These are phyloP conservation scores for Cladosporium phlei DNA, from an alignment of 2,329 filamentous ascomycete species.

Conservation along the genomic window DNA sequence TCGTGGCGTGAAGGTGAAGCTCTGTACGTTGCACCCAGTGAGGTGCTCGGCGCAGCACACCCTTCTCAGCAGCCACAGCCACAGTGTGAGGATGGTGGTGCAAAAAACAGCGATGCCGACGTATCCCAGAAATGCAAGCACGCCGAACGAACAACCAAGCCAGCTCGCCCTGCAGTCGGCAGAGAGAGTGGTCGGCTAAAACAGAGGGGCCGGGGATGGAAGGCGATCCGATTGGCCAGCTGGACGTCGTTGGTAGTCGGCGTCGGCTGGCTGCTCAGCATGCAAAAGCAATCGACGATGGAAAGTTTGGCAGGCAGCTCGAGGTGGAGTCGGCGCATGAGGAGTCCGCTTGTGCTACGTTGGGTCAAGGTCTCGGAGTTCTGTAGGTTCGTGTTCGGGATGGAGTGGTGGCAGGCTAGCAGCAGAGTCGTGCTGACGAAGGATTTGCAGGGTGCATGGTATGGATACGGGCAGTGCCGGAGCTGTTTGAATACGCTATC, in stretches of 20 bases:
- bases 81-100: too few species aligned
- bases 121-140: constrained; percentile 6
- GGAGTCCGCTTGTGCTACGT: too few species aligned
- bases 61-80: too few species aligned
- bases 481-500: too few species aligned
- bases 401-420: too few species aligned
- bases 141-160: constrained; percentile 1
- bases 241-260: not conserved
- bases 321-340: too few species aligned
- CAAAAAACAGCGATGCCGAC: not conserved
- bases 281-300: constrained; percentile 14
- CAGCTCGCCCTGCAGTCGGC: constrained; percentile 6
- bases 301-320: not conserved
- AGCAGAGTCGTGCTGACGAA: too few species aligned
- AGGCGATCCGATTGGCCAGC: constrained; percentile 3
- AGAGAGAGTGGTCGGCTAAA: constrained; percentile 2
- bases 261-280: constrained; percentile 9
- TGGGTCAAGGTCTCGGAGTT: too few species aligned
- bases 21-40: constrained; percentile 2
- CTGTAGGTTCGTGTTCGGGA: too few species aligned
- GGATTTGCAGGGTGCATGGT: too few species aligned
- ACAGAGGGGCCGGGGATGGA: not conserved
- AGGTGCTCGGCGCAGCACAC: constrained; percentile 5
- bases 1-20: not conserved
- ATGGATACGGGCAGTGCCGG: too few species aligned